Evolutionary conservation across 352 stramenopile genomes (phyloP).

Genomic region (Globisporangium spiculum): DNA sequence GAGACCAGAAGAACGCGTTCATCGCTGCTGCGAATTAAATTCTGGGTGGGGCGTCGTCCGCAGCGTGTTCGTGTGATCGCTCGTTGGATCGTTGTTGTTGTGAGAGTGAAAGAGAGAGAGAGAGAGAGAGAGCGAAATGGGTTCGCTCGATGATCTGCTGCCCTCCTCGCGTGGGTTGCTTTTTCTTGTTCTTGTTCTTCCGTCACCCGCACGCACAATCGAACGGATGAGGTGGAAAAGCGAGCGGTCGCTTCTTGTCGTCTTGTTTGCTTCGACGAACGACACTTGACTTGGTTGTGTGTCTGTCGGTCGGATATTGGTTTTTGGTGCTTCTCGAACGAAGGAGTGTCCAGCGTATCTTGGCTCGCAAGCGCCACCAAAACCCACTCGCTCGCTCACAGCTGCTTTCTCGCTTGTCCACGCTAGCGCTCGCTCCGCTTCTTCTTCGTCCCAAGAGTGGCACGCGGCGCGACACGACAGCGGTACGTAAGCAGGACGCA

Average conservation of each 20-base stretch:
- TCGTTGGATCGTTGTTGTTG: conserved; percentile 4
- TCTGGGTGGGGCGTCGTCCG: neutral
- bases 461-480: conserved; percentile 6
- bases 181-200: neutral
- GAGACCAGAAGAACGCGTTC: conserved; percentile 83
- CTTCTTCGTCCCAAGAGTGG: conserved; percentile 5
- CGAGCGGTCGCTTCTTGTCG: neutral
- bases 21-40: conserved; percentile 22
- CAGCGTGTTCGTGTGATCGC: conserved; percentile 1
- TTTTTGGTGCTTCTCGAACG: conserved; percentile 8
- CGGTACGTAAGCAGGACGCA: conserved; percentile 9
- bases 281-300: neutral
- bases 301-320: neutral
- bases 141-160: conserved; percentile 1
- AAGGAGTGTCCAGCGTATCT: conserved; percentile 8
- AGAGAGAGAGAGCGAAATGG: neutral
- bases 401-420: neutral
- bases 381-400: neutral
- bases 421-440: neutral
- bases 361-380: conserved; percentile 3
- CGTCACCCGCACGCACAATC: neutral
- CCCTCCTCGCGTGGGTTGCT: neutral
- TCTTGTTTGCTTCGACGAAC: neutral
- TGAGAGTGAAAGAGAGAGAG: neutral
- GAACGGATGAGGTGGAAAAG: conserved; percentile 1